A percentile compares a stretch with the other conserved stretches of the same genome.
Evolutionary conservation across 129 eudicot genomes (phyloP).

Genomic region (Calendula officinalis): DNA sequence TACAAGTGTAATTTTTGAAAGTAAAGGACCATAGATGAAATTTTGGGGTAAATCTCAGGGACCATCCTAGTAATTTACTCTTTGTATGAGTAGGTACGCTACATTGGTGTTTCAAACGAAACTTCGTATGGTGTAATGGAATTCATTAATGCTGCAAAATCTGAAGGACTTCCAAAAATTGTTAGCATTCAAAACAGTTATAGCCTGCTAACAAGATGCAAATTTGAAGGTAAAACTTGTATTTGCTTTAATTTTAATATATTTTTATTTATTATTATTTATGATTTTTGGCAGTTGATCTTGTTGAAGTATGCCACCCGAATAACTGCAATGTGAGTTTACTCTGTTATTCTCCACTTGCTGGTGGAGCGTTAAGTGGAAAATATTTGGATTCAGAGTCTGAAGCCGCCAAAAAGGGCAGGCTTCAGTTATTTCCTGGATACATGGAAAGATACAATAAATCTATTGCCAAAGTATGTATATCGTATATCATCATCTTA

Average conservation of each 20-base stretch:
- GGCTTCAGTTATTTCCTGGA: constrained; percentile 77
- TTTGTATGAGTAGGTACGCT: constrained; percentile 59
- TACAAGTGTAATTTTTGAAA: too few relatives aligned
- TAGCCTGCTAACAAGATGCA: constrained; percentile 72
- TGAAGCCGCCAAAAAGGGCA: constrained; percentile 84
- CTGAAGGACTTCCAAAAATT: constrained; percentile 76
- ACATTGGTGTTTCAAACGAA: constrained; percentile 96
- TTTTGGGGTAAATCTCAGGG: too few relatives aligned
- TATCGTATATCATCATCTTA: constrained; percentile 4
- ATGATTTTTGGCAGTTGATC: constrained; percentile 62
- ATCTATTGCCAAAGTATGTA: constrained; percentile 58
- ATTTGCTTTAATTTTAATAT: not conserved
- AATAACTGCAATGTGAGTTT: constrained; percentile 83
- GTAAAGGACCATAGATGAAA: too few relatives aligned
- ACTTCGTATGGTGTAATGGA: constrained; percentile 98
- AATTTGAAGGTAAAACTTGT: constrained; percentile 64
- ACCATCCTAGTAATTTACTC: not conserved
- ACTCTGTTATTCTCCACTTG: constrained; percentile 92
- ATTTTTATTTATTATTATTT: not conserved
- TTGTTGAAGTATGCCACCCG: constrained; percentile 97
- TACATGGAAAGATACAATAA: constrained; percentile 91
- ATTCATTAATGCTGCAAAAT: constrained; percentile 84
- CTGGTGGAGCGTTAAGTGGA: constrained; percentile 81
- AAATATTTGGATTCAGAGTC: constrained; percentile 76
- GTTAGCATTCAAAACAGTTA: constrained; percentile 94